Base-by-base conservation (phyloP, 2,329 filamentous ascomycete species). In the Biscogniauxia sp. region DNA sequence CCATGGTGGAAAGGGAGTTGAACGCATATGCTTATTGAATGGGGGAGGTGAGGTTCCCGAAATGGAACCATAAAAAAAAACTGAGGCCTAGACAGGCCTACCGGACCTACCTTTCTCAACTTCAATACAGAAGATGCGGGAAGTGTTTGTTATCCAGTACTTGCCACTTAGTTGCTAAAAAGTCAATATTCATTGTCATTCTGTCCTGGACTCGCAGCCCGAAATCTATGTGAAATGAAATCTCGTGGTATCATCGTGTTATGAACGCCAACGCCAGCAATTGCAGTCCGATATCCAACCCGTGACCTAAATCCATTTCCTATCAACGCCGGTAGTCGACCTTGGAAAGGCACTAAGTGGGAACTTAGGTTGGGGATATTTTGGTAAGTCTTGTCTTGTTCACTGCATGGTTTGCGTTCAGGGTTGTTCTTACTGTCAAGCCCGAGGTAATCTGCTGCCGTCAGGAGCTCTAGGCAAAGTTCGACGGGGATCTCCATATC, bases 401-500 rank as follows among this genome's bases (percentile, higher is more conserved):
- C 11, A 5, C 6, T 45, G 17, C 51, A 25, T 20, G 41, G 9
- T 2, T 4, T 15, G 53, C 19, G 25, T 15, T 26, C 17, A 32
- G 59, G 49, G 57, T 58, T 58, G 53, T 41, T 70, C 80, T 73
- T 73, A 85, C 83, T 81, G 76, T 90, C 88, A 72, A 93, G 77
- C 69, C 88, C 87, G 65, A 93, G 78, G 73, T 86, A 94, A 76
- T 93, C 90, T 25, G 90, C 89, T 15, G 90, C 91, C 78, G 90
- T 88, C 65, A 94, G 77, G 62, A 94, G 75, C 77, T 93, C 90
- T 51, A 94, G 80, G 68, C 90, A 93, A 55, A 93, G 79, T 77
- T 93, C 90, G 28, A 90, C 85, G 13, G 90, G 90, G 61, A 93
- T 88, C 17, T 93, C 89, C 87, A 93, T 89, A 70, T 94, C 91